Base-by-base conservation (phyloP, 192 early-diverging fungal species). In the Linnemannia exigua region DNA sequence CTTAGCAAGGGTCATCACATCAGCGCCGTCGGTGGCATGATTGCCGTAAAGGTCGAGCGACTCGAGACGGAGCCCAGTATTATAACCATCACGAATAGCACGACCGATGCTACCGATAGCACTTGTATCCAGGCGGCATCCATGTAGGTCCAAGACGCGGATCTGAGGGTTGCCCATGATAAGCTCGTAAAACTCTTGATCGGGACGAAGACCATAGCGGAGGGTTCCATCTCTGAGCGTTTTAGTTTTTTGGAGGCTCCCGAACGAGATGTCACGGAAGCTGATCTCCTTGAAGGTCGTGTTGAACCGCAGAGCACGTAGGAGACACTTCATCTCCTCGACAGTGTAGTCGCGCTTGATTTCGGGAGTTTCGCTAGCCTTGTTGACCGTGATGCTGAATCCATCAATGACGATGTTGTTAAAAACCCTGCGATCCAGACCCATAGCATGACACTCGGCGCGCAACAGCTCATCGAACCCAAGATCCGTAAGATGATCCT, bases 81-180 rank as follows among this genome's bases (percentile, higher is more conserved):
- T 11, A 36, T 85, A 76, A 17, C 41, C 67, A 36, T 85, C 83
- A n/a, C 44, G 63, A 31, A 85, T 58, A 14, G 77, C 83, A 25
- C 83, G 77, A 8, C 83, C 83, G 25, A 85, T 85, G 48, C 77
- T 79, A 1, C 83, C 83, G 33, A 85, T 77, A 0, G 77, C 67
- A 61, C 51, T 79, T 19, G 83, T 79, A 44, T 85, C 83, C 67
- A 85, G 36, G 3, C 41, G 47, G 44, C 77, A 63, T 67, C 67
- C 76, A 69, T 85, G 83, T 6, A 85, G 35, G 44, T 79, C 58
- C 25, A 85, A 47, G 5, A 46, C n/a, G 8, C 83, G 83, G 48
- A 85, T 85, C 61, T 85, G 77, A 44, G 83, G 83, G 73, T 85
- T 85, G 22, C 77, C 83, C 83, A 85, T 85, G 73, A 85, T 72